Evolutionary conservation across 345 rosid genomes (phyloP).

Genomic region (Durio zibethinus): DNA sequence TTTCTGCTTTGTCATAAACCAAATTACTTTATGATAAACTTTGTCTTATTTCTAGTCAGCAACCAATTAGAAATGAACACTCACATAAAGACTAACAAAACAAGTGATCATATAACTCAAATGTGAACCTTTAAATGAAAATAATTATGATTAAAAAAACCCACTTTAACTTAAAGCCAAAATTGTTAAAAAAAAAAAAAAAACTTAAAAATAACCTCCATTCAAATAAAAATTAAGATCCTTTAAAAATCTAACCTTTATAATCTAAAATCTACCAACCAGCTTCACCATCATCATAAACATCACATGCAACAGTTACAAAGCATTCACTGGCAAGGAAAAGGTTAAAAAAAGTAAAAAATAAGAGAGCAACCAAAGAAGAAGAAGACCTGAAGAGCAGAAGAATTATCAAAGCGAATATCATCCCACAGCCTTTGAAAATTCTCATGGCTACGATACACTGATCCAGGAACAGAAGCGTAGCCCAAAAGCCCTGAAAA

Average conservation of each 20-base stretch:
- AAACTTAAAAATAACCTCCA: not conserved
- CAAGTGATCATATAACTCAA: not conserved
- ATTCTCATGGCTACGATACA: constrained; percentile 75
- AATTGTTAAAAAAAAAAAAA: not conserved
- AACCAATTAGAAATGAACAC: not conserved
- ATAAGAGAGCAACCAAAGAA: no score
- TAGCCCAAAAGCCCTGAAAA: constrained; percentile 56
- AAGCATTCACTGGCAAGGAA: not conserved
- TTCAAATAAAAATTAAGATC: not conserved
- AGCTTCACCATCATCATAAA: not conserved
- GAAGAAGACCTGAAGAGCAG: constrained; percentile 51
- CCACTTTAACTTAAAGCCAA: not conserved
- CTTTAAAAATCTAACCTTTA: not conserved
- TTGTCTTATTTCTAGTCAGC: not conserved
- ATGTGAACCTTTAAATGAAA: not conserved
- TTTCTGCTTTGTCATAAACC: not conserved
- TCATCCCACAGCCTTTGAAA: constrained; percentile 67
- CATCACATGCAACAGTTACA: not conserved
- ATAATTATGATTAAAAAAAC: not conserved
- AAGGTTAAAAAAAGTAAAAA: not conserved
- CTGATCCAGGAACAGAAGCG: constrained; percentile 58
- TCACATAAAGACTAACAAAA: not conserved
- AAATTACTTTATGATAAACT: not conserved
- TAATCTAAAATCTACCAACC: not conserved
- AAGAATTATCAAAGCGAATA: constrained; percentile 61